phyloP scores from a whole-genome alignment of 2,329 filamentous ascomycete species.

The Xylaria hypoxylon region DNA sequence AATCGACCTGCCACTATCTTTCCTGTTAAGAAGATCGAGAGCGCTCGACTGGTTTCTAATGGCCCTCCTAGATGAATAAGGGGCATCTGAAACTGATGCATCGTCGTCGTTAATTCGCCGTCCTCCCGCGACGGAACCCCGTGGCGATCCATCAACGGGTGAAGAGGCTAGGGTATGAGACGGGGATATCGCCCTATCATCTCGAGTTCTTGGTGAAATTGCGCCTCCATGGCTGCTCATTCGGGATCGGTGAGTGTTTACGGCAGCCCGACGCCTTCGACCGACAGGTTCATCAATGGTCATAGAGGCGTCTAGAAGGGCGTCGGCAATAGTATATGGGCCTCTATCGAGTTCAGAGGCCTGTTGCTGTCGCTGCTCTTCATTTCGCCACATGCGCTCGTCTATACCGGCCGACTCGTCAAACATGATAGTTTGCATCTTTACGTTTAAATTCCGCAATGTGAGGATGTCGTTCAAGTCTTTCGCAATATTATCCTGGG shows the following conservation, averaged over 20 bases:
- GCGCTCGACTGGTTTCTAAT: conserved; percentile 71
- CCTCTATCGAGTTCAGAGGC: conserved; percentile 54
- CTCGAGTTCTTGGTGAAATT: conserved; percentile 54
- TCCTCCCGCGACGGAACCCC: conserved; percentile 51
- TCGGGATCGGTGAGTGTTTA: conserved; percentile 63
- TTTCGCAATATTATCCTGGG: conserved; percentile 56
- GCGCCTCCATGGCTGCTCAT: conserved; percentile 54
- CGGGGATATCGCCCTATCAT: conserved; percentile 47
- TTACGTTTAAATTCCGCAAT: conserved; percentile 79
- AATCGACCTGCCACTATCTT: conserved; percentile 67
- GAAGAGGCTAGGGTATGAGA: conserved; percentile 47
- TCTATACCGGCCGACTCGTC: conserved; percentile 75
- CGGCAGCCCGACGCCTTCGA: conserved; percentile 63
- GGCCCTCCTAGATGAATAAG: conserved; percentile 58
- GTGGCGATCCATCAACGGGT: conserved; percentile 54
- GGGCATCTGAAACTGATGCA: conserved; percentile 54
- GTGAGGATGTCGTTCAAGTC: conserved; percentile 78
- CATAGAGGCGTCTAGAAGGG: conserved; percentile 89
- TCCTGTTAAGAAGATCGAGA: conserved; percentile 68
- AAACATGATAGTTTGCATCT: conserved; percentile 91
- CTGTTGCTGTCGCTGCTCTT: conserved; percentile 43
- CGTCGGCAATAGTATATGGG: conserved; percentile 87
- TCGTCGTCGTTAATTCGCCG: conserved; percentile 51
- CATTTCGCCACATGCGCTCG: conserved; percentile 49
- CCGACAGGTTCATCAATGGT: conserved; percentile 78